Evolutionary conservation across 1,139 yeast genomes (phyloP).

Genomic region (Debaryomyces singareniensis): DNA sequence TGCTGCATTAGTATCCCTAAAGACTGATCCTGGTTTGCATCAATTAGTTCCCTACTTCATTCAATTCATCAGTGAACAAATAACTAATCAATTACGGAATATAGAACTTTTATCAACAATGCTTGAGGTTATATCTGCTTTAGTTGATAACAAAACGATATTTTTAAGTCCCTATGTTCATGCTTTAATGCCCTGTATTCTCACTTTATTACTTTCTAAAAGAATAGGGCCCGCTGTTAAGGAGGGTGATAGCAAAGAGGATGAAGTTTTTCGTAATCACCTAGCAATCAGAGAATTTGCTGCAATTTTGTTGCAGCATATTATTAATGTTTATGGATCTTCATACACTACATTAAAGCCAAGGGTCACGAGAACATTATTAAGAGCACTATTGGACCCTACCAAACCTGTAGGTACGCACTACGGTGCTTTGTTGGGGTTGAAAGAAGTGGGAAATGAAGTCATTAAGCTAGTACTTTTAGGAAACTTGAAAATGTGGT

Average conservation of each 20-base stretch:
- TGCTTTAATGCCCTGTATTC: slow-evolving; percentile 90
- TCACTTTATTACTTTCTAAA: slow-evolving; percentile 84
- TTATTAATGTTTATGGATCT: slow-evolving; percentile 73
- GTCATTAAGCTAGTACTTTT: slow-evolving; percentile 78
- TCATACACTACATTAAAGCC: slow-evolving; percentile 89
- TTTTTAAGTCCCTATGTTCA: slow-evolving; percentile 95
- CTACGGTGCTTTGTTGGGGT: slow-evolving; percentile 86
- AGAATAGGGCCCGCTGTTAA: slow-evolving; percentile 62
- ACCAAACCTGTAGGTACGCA: slow-evolving; percentile 81
- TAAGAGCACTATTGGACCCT: slow-evolving; percentile 81
- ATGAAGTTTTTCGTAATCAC: slow-evolving; percentile 33
- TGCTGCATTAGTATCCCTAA: slow-evolving; percentile 79
- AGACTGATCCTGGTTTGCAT: slow-evolving; percentile 93
- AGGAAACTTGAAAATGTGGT: slow-evolving; percentile 84
- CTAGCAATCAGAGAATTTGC: slow-evolving; percentile 81
- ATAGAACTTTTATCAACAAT: slow-evolving; percentile 73
- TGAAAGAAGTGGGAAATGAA: slow-evolving; percentile 79
- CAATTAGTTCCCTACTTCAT: slow-evolving; percentile 95
- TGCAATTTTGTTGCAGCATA: slow-evolving; percentile 72
- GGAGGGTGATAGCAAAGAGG: slow-evolving; percentile 24
- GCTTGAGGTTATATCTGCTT: slow-evolving; percentile 83
- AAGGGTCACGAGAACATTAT: slow-evolving; percentile 84
- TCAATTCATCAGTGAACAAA: slow-evolving; percentile 93
- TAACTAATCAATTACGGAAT: slow-evolving; percentile 79
- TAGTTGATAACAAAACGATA: slow-evolving; percentile 77